Evolutionary conservation across 1,139 yeast genomes (phyloP).

Genomic region (Arxiozyma bovina): DNA sequence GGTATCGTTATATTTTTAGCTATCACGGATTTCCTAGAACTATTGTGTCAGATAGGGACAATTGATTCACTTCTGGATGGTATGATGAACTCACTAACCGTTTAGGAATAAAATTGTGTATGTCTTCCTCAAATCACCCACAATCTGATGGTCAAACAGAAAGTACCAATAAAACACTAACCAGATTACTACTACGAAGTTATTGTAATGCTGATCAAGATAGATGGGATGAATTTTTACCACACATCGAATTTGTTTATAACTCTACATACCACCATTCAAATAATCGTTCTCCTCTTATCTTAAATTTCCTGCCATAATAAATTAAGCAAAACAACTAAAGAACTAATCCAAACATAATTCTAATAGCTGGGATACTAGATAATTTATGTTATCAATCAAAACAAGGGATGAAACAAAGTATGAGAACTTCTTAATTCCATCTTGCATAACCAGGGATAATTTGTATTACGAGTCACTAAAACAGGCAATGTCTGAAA

Average conservation of each 20-base stretch:
- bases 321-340: no score
- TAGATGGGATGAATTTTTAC: conserved; percentile 11
- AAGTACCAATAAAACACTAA: conserved; percentile 8
- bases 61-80: conserved; percentile 3
- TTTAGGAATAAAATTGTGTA: not conserved
- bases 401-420: no score
- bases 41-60: conserved; percentile 13
- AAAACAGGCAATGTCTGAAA: no score
- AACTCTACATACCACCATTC: conserved; percentile 7
- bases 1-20: conserved; percentile 9
- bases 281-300: conserved; percentile 6
- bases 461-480: no score
- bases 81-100: not conserved
- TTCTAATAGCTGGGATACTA: no score
- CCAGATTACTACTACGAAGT: conserved; percentile 9
- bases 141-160: not conserved
- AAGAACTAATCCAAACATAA: no score
- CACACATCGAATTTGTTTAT: conserved; percentile 12
- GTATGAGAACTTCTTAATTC: no score
- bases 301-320: no score
- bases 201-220: conserved; percentile 8
- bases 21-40: conserved; percentile 14
- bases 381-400: no score
- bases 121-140: not conserved
- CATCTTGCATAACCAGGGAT: no score